These are phyloP conservation scores for Aegilops sharonensis DNA, from an alignment of 176 grass and related monocot genomes.

Conservation along the genomic window DNA sequence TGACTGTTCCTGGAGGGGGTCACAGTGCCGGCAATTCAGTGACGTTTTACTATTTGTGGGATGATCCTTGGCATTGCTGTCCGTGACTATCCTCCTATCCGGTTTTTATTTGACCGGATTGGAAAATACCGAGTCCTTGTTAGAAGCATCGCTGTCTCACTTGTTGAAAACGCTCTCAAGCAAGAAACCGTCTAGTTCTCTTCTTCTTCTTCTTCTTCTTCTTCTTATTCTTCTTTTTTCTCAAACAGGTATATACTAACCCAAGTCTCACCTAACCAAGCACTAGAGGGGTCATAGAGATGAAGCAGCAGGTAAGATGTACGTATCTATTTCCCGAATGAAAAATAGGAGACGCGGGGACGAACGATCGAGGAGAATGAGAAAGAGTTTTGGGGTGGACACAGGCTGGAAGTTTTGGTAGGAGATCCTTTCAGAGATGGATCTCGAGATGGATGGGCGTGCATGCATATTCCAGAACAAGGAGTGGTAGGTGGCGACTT, in stretches of 20 bases:
- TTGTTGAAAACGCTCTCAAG: not conserved
- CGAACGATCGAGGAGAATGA: not conserved
- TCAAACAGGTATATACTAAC: not conserved
- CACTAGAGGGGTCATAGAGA: too few relatives aligned
- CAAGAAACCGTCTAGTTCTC: not conserved
- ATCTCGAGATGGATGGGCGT: conserved; percentile 8
- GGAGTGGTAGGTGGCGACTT: conserved; percentile 41
- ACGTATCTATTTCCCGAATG: not conserved
- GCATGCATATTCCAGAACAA: conserved; percentile 35
- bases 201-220: not conserved
- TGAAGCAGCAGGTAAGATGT: too few relatives aligned
- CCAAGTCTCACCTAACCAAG: too few relatives aligned
- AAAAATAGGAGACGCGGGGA: not conserved
- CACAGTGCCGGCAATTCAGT: too few relatives aligned
- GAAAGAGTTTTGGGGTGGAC: not conserved
- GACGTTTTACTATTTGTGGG: not conserved
- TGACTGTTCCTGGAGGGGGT: too few relatives aligned
- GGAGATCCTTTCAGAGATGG: conserved; percentile 44
- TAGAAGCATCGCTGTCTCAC: conserved; percentile 12
- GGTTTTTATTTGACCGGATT: not conserved
- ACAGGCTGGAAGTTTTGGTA: conserved; percentile 28
- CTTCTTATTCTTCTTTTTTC: not conserved
- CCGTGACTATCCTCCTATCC: not conserved
- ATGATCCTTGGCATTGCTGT: not conserved
- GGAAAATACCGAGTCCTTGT: too few relatives aligned